A percentile compares a stretch with the other conserved stretches of the same genome.
Evolutionary conservation across 108 stramenopile genomes (phyloP).

Genomic region (Skeletonema tropicum): DNA sequence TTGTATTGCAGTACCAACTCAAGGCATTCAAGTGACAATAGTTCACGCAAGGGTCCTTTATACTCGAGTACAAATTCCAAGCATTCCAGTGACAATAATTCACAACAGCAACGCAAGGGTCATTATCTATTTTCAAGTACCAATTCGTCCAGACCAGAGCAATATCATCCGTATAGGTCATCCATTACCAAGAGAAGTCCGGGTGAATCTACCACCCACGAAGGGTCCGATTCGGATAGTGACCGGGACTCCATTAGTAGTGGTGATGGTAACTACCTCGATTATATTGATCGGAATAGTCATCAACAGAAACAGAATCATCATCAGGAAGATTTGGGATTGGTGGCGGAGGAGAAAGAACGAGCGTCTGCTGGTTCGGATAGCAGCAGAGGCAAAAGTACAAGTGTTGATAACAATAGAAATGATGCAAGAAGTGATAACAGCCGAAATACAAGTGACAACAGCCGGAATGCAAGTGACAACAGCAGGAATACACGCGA

Average conservation of each 20-base stretch:
- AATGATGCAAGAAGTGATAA: too few species aligned
- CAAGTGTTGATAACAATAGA: too few species aligned
- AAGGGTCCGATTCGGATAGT: too few species aligned
- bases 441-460: too few species aligned
- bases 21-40: background rate
- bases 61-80: too few species aligned
- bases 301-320: background rate
- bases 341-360: background rate
- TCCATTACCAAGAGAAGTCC: too few species aligned
- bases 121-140: too few species aligned
- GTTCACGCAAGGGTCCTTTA: too few species aligned
- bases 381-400: background rate
- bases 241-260: background rate
- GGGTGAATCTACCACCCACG: too few species aligned
- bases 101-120: too few species aligned
- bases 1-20: background rate
- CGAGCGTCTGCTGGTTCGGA: background rate
- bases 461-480: background rate
- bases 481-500: background rate
- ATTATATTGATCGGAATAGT: background rate
- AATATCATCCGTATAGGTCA: background rate
- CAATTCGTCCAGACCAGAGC: background rate
- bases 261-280: background rate
- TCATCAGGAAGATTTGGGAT: background rate
- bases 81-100: too few species aligned